Conservation (phyloP, 768 basidiomycete genomes). For the Lentinus brumalis region DNA sequence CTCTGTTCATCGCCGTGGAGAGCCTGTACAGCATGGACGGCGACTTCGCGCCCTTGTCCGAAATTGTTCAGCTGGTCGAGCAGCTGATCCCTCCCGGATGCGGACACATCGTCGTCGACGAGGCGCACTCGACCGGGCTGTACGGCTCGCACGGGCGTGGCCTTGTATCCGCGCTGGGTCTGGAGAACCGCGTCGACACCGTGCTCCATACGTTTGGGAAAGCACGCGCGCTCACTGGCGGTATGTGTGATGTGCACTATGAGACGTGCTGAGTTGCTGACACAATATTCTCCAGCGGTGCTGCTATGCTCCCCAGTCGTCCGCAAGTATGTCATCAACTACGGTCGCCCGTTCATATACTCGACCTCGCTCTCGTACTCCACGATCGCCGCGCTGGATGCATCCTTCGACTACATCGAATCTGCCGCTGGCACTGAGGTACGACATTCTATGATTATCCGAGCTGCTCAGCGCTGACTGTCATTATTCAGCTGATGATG, state of each 20-base stretch:
- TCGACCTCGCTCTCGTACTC: background rate
- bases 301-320: background rate
- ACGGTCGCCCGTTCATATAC: background rate
- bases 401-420: background rate
- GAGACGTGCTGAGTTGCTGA: background rate
- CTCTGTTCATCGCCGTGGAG: constrained; percentile 53
- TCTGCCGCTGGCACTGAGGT: background rate
- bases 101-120: constrained; percentile 52
- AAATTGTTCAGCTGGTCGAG: constrained; percentile 43
- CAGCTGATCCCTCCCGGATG: constrained; percentile 36
- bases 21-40: constrained; percentile 64
- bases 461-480: no score
- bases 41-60: constrained; percentile 47
- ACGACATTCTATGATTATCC: background rate
- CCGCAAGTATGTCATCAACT: constrained; percentile 8
- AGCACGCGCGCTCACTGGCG: constrained; percentile 21
- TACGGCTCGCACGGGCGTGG: constrained; percentile 51
- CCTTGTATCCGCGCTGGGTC: constrained; percentile 41
- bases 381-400: background rate
- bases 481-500: background rate
- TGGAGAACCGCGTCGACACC: constrained; percentile 44
- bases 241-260: background rate
- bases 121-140: constrained; percentile 56
- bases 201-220: constrained; percentile 58
- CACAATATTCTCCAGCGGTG: background rate